Conservation (phyloP, 352 stramenopile genomes). For the Plasmopara halstedii region DNA sequence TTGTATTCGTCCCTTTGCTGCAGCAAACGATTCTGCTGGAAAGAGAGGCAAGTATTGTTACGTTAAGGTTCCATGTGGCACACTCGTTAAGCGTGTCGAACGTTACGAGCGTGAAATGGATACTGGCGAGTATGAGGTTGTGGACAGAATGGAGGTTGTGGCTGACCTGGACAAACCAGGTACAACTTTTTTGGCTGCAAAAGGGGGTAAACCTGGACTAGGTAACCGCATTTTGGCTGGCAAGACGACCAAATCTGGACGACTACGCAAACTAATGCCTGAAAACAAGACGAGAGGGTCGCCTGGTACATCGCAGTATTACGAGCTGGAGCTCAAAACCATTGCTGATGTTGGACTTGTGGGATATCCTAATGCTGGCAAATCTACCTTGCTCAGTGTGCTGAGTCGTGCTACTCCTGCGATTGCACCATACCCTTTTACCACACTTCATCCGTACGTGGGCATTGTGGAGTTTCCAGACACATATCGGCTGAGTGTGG, state of each 20-base stretch:
- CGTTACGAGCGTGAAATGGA: slow-evolving; percentile 71
- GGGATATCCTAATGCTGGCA: slow-evolving; percentile 98
- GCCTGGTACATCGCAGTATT: slow-evolving; percentile 89
- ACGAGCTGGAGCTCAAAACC: slow-evolving; percentile 96
- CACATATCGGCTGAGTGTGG: slow-evolving; percentile 87
- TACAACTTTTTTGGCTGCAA: slow-evolving; percentile 63
- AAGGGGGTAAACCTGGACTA: slow-evolving; percentile 73
- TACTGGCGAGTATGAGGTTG: slow-evolving; percentile 70
- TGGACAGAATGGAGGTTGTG: slow-evolving; percentile 70
- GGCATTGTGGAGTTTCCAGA: slow-evolving; percentile 94
- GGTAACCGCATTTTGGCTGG: slow-evolving; percentile 80
- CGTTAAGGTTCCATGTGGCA: slow-evolving; percentile 81
- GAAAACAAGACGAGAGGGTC: slow-evolving; percentile 80
- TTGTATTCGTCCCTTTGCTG: neutral
- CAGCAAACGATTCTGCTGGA: slow-evolving; percentile 74
- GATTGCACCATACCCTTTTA: slow-evolving; percentile 97
- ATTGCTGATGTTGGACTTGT: slow-evolving; percentile 98
- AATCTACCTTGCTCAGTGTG: slow-evolving; percentile 92
- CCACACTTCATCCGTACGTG: slow-evolving; percentile 94
- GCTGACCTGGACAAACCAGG: slow-evolving; percentile 71
- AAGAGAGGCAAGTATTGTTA: slow-evolving; percentile 71
- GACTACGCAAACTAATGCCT: slow-evolving; percentile 78
- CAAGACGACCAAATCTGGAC: slow-evolving; percentile 76
- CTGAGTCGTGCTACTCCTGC: slow-evolving; percentile 90
- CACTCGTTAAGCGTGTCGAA: slow-evolving; percentile 81